phyloP scores from a whole-genome alignment of 805 yeast species.

The Cyberlindnera japonica region DNA sequence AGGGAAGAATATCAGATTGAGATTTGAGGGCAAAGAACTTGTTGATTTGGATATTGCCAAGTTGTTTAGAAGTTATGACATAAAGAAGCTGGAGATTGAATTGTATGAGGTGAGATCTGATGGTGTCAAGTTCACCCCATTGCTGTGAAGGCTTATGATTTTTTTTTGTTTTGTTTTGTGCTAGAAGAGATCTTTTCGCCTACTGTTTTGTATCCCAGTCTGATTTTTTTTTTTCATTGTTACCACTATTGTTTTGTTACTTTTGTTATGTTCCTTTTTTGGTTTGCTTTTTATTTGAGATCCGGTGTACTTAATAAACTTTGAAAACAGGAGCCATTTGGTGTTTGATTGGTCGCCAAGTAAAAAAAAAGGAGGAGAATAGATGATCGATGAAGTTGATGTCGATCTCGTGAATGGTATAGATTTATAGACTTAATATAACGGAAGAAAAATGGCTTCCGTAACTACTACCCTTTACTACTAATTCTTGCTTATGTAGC shows the following conservation, averaged over 20 bases:
- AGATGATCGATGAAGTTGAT: not conserved
- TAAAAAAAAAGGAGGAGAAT: not conserved
- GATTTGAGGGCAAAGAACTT: conserved; percentile 16
- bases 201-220: too few relatives aligned
- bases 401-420: not conserved
- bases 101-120: conserved; percentile 20
- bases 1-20: conserved; percentile 20
- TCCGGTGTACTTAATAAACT: too few relatives aligned
- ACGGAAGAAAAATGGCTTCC: too few relatives aligned
- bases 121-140: conserved; percentile 24
- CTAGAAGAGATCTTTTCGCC: too few relatives aligned
- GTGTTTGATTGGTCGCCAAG: too few relatives aligned
- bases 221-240: too few relatives aligned
- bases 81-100: conserved; percentile 16
- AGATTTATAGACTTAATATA: conserved; percentile 6
- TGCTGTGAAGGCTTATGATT: conserved; percentile 17
- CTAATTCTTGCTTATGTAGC: too few relatives aligned
- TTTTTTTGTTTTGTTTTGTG: not conserved
- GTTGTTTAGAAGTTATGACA: conserved; percentile 20
- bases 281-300: too few relatives aligned
- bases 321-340: too few relatives aligned
- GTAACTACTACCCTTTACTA: too few relatives aligned
- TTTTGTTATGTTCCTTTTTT: not conserved
- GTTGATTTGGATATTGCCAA: conserved; percentile 17
- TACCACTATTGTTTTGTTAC: not conserved